These are phyloP conservation scores for Omphalotus olearius DNA, from an alignment of 1,284 basidiomycete genomes.

Conservation along the genomic window DNA sequence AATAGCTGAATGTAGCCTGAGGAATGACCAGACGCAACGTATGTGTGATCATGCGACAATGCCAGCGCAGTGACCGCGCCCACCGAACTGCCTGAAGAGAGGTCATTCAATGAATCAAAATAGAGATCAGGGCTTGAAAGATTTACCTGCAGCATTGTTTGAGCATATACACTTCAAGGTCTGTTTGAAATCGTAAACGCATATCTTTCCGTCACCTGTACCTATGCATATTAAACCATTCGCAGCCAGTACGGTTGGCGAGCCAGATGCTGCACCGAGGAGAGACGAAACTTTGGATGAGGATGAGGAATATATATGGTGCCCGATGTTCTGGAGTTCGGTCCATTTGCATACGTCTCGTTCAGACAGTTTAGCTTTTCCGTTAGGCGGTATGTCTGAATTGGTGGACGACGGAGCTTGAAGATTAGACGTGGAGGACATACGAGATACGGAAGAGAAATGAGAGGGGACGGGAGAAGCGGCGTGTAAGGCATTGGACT, in stretches of 20 bases:
- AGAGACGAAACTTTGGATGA: constrained; percentile 60
- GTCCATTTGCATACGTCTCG: constrained; percentile 79
- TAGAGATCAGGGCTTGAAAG: not conserved
- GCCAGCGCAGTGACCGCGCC: constrained; percentile 90
- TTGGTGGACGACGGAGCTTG: constrained; percentile 25
- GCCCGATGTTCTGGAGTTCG: constrained; percentile 56
- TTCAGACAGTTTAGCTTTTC: constrained; percentile 25
- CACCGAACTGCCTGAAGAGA: constrained; percentile 45
- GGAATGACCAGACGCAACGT: constrained; percentile 85
- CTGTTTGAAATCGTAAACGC: constrained; percentile 91
- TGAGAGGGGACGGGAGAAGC: constrained; percentile 58
- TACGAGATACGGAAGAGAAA: constrained; percentile 66
- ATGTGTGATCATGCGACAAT: constrained; percentile 92
- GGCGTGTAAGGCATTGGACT: constrained; percentile 37
- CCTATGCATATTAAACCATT: constrained; percentile 92
- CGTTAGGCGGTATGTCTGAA: constrained; percentile 19
- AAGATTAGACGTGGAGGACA: constrained; percentile 61
- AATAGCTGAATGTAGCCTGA: constrained; percentile 87
- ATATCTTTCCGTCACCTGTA: constrained; percentile 72
- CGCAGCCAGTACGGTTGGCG: constrained; percentile 79
- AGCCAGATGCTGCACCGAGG: constrained; percentile 56
- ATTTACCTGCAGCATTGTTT: constrained; percentile 59
- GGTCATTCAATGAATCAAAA: constrained; percentile 12
- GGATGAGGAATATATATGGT: constrained; percentile 50
- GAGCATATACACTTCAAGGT: constrained; percentile 78